phyloP scores from a whole-genome alignment of 768 basidiomycete genomes.

The Hydnum rufescens region DNA sequence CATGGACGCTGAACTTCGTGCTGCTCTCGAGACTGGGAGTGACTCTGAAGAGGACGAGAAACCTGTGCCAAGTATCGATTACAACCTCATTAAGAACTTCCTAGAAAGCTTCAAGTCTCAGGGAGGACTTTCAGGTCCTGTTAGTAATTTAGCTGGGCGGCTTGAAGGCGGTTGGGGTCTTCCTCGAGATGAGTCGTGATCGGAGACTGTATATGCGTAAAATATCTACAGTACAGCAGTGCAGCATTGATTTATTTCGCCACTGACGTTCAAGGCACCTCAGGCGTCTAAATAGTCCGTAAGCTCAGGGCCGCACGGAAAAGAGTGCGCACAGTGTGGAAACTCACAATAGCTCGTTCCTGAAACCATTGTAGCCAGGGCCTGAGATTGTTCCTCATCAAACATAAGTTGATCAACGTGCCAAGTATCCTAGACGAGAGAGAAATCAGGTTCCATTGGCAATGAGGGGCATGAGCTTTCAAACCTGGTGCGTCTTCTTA shows the following conservation, averaged over 20 bases:
- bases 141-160: constrained; percentile 72
- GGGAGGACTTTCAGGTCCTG: constrained; percentile 74
- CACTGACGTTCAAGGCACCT: background rate
- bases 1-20: constrained; percentile 76
- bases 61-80: constrained; percentile 38
- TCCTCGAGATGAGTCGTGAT: constrained; percentile 42
- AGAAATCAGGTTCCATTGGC: constrained; percentile 10
- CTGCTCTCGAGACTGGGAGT: constrained; percentile 32
- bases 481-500: constrained; percentile 50
- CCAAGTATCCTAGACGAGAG: constrained; percentile 47
- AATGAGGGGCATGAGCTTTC: constrained; percentile 8
- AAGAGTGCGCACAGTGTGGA: background rate
- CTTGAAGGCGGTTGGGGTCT: constrained; percentile 49
- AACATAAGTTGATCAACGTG: constrained; percentile 76
- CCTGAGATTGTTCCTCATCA: constrained; percentile 63
- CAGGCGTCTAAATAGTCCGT: background rate
- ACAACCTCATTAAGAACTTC: constrained; percentile 89
- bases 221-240: background rate
- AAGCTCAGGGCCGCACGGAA: background rate
- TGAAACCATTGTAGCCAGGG: constrained; percentile 64
- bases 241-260: background rate
- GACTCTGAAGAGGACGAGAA: constrained; percentile 34
- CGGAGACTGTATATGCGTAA: no score
- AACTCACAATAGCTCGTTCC: constrained; percentile 62
- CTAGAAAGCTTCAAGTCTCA: constrained; percentile 92